phyloP scores from a whole-genome alignment of 1,284 basidiomycete species.

The Chalciporus sp. region DNA sequence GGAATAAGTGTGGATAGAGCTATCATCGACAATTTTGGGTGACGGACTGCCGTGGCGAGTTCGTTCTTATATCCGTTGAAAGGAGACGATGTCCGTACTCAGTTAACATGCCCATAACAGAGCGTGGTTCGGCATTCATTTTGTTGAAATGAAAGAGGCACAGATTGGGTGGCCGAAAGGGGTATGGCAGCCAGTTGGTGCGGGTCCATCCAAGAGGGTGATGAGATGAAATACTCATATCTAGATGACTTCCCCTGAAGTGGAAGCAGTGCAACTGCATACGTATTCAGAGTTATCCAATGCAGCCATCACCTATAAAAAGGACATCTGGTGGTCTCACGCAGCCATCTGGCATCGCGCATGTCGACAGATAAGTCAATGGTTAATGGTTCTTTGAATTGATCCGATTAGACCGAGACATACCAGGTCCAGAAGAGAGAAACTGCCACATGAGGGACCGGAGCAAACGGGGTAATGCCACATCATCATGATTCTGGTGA shows the following conservation, averaged over 20 bases:
- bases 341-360: background rate
- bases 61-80: constrained; percentile 20
- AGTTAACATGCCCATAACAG: constrained; percentile 2
- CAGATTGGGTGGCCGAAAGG: constrained; percentile 2
- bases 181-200: background rate
- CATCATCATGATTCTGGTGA: background rate
- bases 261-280: background rate
- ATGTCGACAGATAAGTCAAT: background rate
- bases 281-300: constrained; percentile 7
- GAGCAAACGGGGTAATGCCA: background rate
- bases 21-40: constrained; percentile 9
- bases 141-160: constrained; percentile 11
- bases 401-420: constrained; percentile 16
- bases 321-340: background rate
- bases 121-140: constrained; percentile 11
- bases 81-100: background rate
- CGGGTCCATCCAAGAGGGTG: background rate
- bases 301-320: constrained; percentile 1
- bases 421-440: background rate
- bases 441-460: background rate
- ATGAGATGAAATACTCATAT: background rate
- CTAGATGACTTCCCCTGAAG: background rate
- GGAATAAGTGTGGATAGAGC: constrained; percentile 10
- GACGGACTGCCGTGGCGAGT: background rate
- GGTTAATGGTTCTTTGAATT: background rate